Base-by-base conservation (phyloP, 768 basidiomycete species). In the Suillus hirtellus region DNA sequence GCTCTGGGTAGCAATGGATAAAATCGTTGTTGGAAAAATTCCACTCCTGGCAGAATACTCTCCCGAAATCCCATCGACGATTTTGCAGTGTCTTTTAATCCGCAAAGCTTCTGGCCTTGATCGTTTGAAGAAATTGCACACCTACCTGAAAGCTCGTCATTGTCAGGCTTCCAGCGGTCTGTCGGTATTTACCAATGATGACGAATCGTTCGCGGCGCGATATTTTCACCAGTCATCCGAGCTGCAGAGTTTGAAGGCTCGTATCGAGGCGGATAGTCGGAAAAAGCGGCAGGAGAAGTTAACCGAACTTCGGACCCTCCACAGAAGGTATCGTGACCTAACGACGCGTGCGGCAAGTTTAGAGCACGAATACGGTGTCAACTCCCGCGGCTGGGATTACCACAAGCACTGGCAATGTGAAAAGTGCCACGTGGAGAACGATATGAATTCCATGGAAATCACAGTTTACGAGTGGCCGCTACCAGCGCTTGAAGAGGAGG, bases 391-490 rank as follows among this genome's bases (percentile, higher is more conserved):
- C 21, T 0, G 2, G 37, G 46, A 59, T 1, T 49, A 63, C 4
- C 53, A 52, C 3, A 63, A 37, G 12, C n/a, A n/a, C n/a, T n/a
- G n/a, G n/a, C n/a, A 59, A 58, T 80, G 77, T 60, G 4, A n/a
- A 1, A 79, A 74, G 59, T 81, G 80, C 50, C 4, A 8, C 2
- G 47, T 75, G 19, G 60, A 73, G n/a, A 60, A 49, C 17, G 17
- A 68, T 56, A 69, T 72, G 0, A 19, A 34, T 0, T 21, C 1
- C 0, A 65, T 82, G 70, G 3, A 27, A 0, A 82, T 84, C 27
- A 0, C 31, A 1, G 65, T 80, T 5, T 72, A 81, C 43, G 84
- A 85, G 60, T 82, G 81, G 82, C 84, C 83, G 0, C 65, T 85
- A 44, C 81, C 84, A 0, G 37, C 59, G 1, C 50, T 66, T 12